A percentile compares a stretch with the other conserved stretches of the same genome.
These are phyloP conservation scores for Lasiodiplodia citricola DNA, from an alignment of 2,329 filamentous ascomycete genomes.

Conservation along the genomic window DNA sequence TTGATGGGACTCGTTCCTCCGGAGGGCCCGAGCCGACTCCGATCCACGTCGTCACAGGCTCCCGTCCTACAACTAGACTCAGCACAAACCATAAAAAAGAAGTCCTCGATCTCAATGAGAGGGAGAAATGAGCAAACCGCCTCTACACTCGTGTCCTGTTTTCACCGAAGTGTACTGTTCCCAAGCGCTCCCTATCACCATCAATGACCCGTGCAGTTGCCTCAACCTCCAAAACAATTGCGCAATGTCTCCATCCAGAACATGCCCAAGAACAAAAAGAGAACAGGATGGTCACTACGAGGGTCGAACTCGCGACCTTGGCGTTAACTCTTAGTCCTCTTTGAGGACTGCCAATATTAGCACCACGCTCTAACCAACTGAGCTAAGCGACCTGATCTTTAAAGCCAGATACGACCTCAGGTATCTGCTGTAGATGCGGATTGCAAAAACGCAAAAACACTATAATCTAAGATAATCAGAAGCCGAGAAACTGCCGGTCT, in stretches of 20 bases:
- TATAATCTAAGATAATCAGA: background rate
- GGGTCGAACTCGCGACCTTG: conserved; percentile 26
- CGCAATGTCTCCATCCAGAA: background rate
- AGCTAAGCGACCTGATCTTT: conserved; percentile 25
- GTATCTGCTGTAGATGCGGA: background rate
- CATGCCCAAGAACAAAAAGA: background rate
- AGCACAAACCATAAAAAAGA: background rate
- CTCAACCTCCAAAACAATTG: background rate
- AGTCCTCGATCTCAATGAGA: background rate
- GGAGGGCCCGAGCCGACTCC: background rate
- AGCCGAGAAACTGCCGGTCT: too few relatives aligned
- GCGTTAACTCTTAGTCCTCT: background rate
- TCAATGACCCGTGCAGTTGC: background rate
- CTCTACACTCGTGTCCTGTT: background rate
- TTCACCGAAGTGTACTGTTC: too few relatives aligned
- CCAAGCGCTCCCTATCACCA: background rate
- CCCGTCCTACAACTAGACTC: background rate
- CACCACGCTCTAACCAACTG: conserved; percentile 27
- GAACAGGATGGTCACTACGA: conserved; percentile 14
- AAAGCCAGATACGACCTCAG: background rate
- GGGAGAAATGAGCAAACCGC: background rate
- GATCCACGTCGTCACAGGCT: background rate
- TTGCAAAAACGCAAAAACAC: background rate
- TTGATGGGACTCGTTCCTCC: background rate
- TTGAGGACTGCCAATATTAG: background rate